These are phyloP conservation scores for Gypsophila paniculata DNA, from an alignment of 179 eudicot genomes.

Conservation along the genomic window DNA sequence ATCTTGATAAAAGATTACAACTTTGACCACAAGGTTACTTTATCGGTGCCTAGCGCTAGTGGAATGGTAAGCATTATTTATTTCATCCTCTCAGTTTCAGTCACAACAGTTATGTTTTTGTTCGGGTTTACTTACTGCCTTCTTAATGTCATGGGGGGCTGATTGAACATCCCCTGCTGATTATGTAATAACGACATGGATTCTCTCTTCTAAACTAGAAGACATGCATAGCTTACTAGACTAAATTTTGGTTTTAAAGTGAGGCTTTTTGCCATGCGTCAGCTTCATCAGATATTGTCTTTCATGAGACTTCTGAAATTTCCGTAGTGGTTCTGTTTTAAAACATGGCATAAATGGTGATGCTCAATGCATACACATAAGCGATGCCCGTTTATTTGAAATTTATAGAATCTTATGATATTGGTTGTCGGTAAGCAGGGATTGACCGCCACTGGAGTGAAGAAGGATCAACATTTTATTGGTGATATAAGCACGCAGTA, in stretches of 20 bases:
- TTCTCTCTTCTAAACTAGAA: neutral
- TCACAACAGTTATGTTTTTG: slow-evolving; percentile 1
- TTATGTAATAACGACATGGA: neutral
- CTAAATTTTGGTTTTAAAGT: neutral
- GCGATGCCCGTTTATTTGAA: neutral
- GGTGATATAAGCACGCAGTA: slow-evolving; percentile 74
- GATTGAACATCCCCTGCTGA: neutral
- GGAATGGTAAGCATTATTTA: slow-evolving; percentile 57
- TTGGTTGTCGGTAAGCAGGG: slow-evolving; percentile 44
- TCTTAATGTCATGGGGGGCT: neutral
- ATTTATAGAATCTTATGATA: neutral
- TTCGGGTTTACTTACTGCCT: neutral
- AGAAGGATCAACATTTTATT: slow-evolving; percentile 63
- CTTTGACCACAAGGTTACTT: slow-evolving; percentile 66
- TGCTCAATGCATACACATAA: neutral
- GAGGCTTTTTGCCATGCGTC: neutral
- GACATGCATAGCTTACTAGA: neutral
- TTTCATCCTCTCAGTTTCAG: neutral
- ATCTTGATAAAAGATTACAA: slow-evolving; percentile 85
- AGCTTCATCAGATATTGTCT: neutral
- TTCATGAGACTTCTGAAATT: slow-evolving; percentile 5
- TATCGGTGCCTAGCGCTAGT: slow-evolving; percentile 64
- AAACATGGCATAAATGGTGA: neutral
- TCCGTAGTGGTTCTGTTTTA: neutral
- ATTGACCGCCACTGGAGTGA: slow-evolving; percentile 72